Conservation (phyloP, 495 filamentous ascomycete species). For the Neurospora pannonica region DNA sequence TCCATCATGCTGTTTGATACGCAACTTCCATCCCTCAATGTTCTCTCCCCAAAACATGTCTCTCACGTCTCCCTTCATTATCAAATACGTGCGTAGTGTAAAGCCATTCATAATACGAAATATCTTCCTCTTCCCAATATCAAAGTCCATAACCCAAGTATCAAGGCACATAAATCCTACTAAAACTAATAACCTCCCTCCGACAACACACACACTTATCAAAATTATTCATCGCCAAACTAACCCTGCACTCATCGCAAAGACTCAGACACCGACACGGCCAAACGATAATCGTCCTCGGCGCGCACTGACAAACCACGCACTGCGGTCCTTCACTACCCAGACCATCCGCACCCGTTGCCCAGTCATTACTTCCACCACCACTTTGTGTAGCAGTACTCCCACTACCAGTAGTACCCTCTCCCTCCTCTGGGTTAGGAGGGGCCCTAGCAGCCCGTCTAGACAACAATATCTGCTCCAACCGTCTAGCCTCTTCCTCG, state of each 20-base stretch:
- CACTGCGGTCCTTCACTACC: constrained; percentile 74
- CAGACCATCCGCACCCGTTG: constrained; percentile 58
- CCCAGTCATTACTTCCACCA: constrained; percentile 33
- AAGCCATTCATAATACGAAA: neutral
- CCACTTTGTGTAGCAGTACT: neutral
- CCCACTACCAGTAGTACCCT: neutral
- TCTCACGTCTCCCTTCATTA: neutral
- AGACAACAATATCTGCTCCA: constrained; percentile 74
- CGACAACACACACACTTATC: constrained; percentile 91
- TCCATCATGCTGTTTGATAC: neutral
- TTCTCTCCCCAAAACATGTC: neutral
- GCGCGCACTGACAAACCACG: constrained; percentile 83
- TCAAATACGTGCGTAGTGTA: neutral
- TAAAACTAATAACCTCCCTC: constrained; percentile 75
- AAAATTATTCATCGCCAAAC: constrained; percentile 93
- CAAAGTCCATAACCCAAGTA: constrained; percentile 20
- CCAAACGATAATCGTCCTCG: constrained; percentile 89
- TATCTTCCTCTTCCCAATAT: neutral
- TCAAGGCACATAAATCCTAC: constrained; percentile 83
- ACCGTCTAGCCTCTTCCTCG: constrained; percentile 68
- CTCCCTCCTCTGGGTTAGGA: constrained; percentile 1
- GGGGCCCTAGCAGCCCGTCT: constrained; percentile 30
- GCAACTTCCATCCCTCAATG: neutral
- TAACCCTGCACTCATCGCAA: constrained; percentile 91
- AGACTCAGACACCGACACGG: constrained; percentile 89